Base-by-base conservation (phyloP, 768 basidiomycete species). In the Auricularia sp. region DNA sequence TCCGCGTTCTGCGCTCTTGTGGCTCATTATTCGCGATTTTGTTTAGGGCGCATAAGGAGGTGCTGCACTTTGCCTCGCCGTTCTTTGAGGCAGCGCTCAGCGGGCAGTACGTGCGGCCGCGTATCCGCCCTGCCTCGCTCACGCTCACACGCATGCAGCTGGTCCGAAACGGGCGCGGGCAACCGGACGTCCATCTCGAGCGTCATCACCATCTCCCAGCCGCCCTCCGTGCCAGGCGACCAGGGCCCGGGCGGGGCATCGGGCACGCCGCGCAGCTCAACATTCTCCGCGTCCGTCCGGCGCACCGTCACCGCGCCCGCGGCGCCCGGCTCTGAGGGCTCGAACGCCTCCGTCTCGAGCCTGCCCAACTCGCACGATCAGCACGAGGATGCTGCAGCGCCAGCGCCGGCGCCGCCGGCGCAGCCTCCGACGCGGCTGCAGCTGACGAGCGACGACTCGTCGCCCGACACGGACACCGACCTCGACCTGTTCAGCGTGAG, bases 21-120 rank as follows among this genome's bases (percentile, higher is more conserved):
- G 21, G 21, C 47, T 16, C 14, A 16, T 43, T 64, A 36, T 29
- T 42, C 36, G 1, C 53, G 18, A 14, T 21, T 34, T 42, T 42
- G 36, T 51, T 56, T 71, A 93, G 91, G 91, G 88, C 89, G 0
- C 93, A 96, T 76, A 93, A 91, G 73, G 93, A 95, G 72, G 84
- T 96, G 35, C 77, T 96, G 5, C 89, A 87, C 75, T 96, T 93
- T 72, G 89, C 93, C 3, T 94, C 92, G n/a, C 91, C 93, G 0
- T 96, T 96, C 80, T 96, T 96, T 73, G 88, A 94, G 74, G 91
- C 91, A 18, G 87, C 92, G 8, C 78, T 96, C 59, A 91, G 91
- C 69, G 93, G 93, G 34, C 70, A 70, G 76, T 77, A 67, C 66
- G 74, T 70, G 29, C 29, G 29, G 29, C 29, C 29, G 18, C 14